Percentiles rank a stretch among this genome's conserved stretches.
Evolutionary conservation across 306 rosid genomes (phyloP).

Genomic region (Medicago arabica): DNA sequence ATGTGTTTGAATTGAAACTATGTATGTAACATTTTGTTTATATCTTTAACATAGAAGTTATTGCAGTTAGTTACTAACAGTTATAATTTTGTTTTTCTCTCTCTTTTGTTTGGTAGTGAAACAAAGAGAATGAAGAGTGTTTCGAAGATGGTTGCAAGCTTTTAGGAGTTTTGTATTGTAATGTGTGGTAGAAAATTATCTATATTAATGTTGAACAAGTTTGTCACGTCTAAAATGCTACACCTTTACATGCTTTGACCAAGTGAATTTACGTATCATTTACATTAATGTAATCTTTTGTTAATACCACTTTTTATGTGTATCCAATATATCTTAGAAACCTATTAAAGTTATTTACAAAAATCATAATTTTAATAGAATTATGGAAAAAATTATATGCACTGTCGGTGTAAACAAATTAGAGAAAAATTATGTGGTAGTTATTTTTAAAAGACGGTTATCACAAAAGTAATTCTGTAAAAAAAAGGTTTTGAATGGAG

Average conservation of each 20-base stretch:
- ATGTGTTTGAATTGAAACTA: not conserved
- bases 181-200: constrained; percentile 45
- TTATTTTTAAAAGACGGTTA: too few relatives aligned
- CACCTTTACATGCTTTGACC: constrained; percentile 40
- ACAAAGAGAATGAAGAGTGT: constrained; percentile 45
- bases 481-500: too few relatives aligned
- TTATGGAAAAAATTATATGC: too few relatives aligned
- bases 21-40: not conserved
- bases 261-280: constrained; percentile 27
- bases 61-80: constrained; percentile 33
- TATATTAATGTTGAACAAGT: constrained; percentile 45
- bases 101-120: constrained; percentile 28
- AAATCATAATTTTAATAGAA: too few relatives aligned
- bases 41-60: constrained; percentile 25
- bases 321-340: too few relatives aligned
- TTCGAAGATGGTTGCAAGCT: constrained; percentile 44
- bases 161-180: constrained; percentile 39
- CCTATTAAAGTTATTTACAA: too few relatives aligned
- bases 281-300: not conserved
- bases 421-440: too few relatives aligned
- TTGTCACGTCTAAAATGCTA: constrained; percentile 38
- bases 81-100: not conserved
- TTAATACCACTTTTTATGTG: too few relatives aligned
- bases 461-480: too few relatives aligned
- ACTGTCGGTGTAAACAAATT: too few relatives aligned